phyloP scores from a whole-genome alignment of 257 asterid species.

The Scutellaria baicalensis region DNA sequence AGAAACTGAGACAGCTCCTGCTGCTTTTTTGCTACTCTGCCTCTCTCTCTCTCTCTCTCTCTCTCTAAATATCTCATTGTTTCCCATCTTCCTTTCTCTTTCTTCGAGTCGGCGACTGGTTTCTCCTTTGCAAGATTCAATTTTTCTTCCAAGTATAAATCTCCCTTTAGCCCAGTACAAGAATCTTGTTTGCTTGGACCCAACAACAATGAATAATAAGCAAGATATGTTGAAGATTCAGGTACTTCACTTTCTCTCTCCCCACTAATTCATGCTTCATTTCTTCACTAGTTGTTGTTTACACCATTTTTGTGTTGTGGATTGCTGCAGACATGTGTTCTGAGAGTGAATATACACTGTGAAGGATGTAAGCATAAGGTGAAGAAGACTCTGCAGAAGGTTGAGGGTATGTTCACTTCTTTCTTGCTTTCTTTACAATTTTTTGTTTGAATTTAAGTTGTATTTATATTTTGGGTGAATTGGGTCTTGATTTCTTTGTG shows the following conservation, averaged over 20 bases:
- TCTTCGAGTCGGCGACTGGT: not conserved
- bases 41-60: not conserved
- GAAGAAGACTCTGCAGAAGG: conserved; percentile 48
- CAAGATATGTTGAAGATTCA: conserved; percentile 54
- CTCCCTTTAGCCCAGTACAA: not conserved
- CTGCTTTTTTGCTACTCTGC: not conserved
- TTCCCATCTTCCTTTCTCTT: not conserved
- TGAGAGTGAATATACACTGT: conserved; percentile 61
- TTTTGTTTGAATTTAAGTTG: too few species aligned
- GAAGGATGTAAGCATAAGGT: conserved; percentile 65
- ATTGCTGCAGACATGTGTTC: conserved; percentile 45
- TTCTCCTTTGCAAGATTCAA: not conserved
- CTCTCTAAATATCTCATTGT: not conserved
- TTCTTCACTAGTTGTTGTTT: not conserved
- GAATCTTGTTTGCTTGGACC: not conserved
- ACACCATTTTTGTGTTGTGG: not conserved
- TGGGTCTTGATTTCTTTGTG: not conserved
- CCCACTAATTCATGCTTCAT: not conserved
- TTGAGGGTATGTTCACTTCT: conserved; percentile 35
- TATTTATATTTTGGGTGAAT: too few species aligned
- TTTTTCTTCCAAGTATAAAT: not conserved
- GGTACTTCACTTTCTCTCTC: conserved; percentile 22
- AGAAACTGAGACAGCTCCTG: not conserved
- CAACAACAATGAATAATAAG: conserved; percentile 42
- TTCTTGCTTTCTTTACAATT: too few species aligned